These are phyloP conservation scores for Balansia obtecta DNA, from an alignment of 2,329 filamentous ascomycete species.

Conservation along the genomic window DNA sequence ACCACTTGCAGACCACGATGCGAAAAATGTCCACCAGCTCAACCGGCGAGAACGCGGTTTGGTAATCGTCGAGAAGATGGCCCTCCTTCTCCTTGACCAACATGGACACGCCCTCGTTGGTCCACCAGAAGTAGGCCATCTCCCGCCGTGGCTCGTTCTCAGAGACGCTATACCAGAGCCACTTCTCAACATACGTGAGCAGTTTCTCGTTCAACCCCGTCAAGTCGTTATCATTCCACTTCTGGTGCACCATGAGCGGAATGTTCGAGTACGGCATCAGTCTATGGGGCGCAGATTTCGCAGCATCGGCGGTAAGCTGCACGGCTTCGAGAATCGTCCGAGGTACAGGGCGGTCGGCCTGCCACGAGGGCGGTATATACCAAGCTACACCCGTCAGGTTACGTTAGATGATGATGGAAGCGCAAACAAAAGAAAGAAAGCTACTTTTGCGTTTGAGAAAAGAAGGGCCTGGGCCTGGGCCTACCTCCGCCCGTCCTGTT, in stretches of 20 bases:
- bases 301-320: conserved; percentile 9
- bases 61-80: conserved; percentile 8
- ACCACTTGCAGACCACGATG: conserved; percentile 11
- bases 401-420: too few species aligned
- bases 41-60: conserved; percentile 10
- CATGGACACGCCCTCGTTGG: conserved; percentile 10
- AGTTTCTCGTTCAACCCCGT: conserved; percentile 10
- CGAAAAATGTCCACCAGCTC: conserved; percentile 15
- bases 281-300: conserved; percentile 6
- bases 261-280: conserved; percentile 13
- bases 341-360: conserved; percentile 7
- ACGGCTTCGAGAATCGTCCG: conserved; percentile 12
- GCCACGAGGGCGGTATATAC: conserved; percentile 13
- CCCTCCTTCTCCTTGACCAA: conserved; percentile 11
- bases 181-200: conserved; percentile 12
- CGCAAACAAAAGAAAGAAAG: too few species aligned
- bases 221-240: conserved; percentile 9
- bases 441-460: too few species aligned
- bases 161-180: conserved; percentile 9
- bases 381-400: too few species aligned
- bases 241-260: conserved; percentile 14
- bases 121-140: conserved; percentile 16
- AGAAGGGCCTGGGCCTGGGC: too few species aligned
- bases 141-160: conserved; percentile 2
- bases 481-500: conserved; percentile 11